Percentiles rank a stretch among this genome's conserved stretches.
These are phyloP conservation scores for Fusarium anthophilum DNA, from an alignment of 2,329 filamentous ascomycete genomes.

Conservation along the genomic window DNA sequence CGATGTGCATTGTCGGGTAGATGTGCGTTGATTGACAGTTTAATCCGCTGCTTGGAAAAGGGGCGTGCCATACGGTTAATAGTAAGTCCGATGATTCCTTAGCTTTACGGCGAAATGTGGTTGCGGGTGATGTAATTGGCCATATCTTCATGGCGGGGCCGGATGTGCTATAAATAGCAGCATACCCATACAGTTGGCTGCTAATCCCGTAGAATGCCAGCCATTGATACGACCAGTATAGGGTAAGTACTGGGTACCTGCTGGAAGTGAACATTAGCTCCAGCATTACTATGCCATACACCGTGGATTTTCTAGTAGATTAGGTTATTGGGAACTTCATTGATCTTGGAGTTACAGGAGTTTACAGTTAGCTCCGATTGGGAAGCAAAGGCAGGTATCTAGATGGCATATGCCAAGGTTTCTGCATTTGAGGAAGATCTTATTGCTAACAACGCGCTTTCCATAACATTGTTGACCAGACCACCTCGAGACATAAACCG, in stretches of 20 bases:
- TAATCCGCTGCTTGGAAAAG: neutral
- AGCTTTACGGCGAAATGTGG: neutral
- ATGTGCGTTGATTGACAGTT: neutral
- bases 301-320: accelerated
- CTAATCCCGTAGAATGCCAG: neutral
- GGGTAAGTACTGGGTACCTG: neutral
- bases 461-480: accelerated
- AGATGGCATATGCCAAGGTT: too few species aligned
- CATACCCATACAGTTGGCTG: neutral
- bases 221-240: neutral
- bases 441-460: accelerated
- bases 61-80: neutral
- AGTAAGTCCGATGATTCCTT: neutral
- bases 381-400: neutral
- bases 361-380: neutral
- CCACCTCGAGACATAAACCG: accelerated
- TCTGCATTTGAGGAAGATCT: too few species aligned
- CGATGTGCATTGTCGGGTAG: neutral
- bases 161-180: neutral
- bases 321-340: accelerated
- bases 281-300: neutral
- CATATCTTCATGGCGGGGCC: too few species aligned
- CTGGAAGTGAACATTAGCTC: neutral
- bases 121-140: neutral
- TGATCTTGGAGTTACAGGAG: accelerated